Evolutionary conservation across 345 rosid species (phyloP), one percentile per base, ranked within the genome.

Genomic region (Gossypium bickii): DNA sequence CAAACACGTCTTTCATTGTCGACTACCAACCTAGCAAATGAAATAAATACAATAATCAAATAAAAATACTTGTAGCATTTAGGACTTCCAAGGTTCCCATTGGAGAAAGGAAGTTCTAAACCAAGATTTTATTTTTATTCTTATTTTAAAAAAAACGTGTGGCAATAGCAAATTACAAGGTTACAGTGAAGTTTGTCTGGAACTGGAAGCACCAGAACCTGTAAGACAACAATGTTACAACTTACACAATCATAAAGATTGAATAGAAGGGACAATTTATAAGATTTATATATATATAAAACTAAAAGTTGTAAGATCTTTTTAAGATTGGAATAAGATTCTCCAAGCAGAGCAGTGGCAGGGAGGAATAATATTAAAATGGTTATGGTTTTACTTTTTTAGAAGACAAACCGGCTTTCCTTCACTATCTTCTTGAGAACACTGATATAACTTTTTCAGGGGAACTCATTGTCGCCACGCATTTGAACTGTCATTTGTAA

Each of bases 391-490:
- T 49, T 20, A 57, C 7, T 29, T 22, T 57, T 29, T 57, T 22
- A 22, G 61, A 20, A 57, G 60, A 56, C 25, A 63, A 74, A 67
- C 71, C 76, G 13, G 75, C 71, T 76, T 59, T 72, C 68, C 63
- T 80, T 86, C 80, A 74, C 85, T 78, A 73, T 83, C 89, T 80
- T 83, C 41, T 60, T 25, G 83, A 73, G 87, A 94, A 93, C 60
- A 92, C 74, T 25, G 89, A 83, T 58, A 66, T 13, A 7, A 82
- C 98, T 67, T 91, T 85, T 76, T 83, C 82, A 3, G 81, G 81
- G 60, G 98, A 78, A 67, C 74, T 84, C 88, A 89, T 66, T 63
- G 78, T 86, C 44, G 98, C 93, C 74, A 91, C 97, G 17, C 86
- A 61, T 77, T 90, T 91, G 89, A 89, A 94, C 98, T 94, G 94